phyloP scores from a whole-genome alignment of 2,329 filamentous ascomycete genomes.

The Paecilomyces fulvus region DNA sequence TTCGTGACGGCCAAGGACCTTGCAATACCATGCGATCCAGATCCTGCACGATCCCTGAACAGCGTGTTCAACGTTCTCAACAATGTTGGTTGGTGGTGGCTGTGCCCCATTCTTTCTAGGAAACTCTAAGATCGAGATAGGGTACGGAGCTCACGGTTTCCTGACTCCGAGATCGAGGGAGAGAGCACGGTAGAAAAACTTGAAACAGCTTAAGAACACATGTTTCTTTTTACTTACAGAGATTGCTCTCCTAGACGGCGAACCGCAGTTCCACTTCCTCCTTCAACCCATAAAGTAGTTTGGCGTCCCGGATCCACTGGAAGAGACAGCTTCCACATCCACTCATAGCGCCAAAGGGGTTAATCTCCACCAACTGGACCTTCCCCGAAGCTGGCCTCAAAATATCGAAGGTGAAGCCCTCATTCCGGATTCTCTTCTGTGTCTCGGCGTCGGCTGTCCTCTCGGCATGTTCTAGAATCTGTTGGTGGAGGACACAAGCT shows the following conservation, averaged over 20 bases:
- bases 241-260: not conserved
- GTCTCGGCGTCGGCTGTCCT: slow-evolving; percentile 17
- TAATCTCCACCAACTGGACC: slow-evolving; percentile 36
- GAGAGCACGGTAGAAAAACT: not conserved
- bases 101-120: not conserved
- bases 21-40: not conserved
- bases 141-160: not conserved
- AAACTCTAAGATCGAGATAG: not conserved
- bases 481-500: slow-evolving; percentile 11
- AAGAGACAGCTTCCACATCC: slow-evolving; percentile 41
- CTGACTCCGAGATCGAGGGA: not conserved
- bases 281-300: slow-evolving; percentile 27
- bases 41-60: not conserved
- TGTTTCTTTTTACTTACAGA: not conserved
- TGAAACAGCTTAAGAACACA: not conserved
- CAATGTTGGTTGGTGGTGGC: not conserved
- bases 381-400: slow-evolving; percentile 23
- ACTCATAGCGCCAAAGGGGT: slow-evolving; percentile 38
- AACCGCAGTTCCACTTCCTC: slow-evolving; percentile 24
- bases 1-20: not conserved
- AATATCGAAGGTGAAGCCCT: slow-evolving; percentile 40
- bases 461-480: slow-evolving; percentile 20
- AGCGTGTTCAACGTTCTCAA: not conserved
- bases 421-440: slow-evolving; percentile 12
- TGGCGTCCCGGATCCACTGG: slow-evolving; percentile 35